Evolutionary conservation across 768 basidiomycete genomes (phyloP).

Genomic region (Lepiota brunneoincarnata): DNA sequence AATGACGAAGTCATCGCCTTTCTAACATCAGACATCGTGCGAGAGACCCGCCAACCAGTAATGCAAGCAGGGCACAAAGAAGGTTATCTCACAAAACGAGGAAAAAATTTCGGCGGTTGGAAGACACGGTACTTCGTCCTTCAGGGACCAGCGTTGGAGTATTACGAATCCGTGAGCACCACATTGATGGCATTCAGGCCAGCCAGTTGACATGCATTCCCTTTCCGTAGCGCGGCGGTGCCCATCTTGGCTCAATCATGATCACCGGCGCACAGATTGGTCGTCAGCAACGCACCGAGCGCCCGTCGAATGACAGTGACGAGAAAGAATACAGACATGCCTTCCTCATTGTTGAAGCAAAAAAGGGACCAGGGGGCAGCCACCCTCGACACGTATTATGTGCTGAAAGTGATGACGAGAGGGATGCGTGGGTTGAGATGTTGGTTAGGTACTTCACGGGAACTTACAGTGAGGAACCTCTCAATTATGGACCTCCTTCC

Average conservation of each 20-base stretch:
- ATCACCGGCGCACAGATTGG: slow-evolving; percentile 96
- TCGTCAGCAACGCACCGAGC: slow-evolving; percentile 75
- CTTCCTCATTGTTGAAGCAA: slow-evolving; percentile 92
- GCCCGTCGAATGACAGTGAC: slow-evolving; percentile 57
- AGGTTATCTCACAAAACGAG: slow-evolving; percentile 93
- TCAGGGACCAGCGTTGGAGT: slow-evolving; percentile 86
- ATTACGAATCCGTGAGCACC: slow-evolving; percentile 86
- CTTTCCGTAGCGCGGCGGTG: slow-evolving; percentile 69
- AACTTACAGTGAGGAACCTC: slow-evolving; percentile 70
- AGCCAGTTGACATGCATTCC: slow-evolving; percentile 19
- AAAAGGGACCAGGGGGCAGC: slow-evolving; percentile 65
- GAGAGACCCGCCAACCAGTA: slow-evolving; percentile 71
- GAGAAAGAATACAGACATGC: slow-evolving; percentile 97
- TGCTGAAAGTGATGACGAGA: slow-evolving; percentile 91
- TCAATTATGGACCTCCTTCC: slow-evolving; percentile 25
- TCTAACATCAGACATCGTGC: slow-evolving; percentile 86
- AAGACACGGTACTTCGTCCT: slow-evolving; percentile 95
- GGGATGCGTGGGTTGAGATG: slow-evolving; percentile 93
- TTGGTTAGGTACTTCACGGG: slow-evolving; percentile 88
- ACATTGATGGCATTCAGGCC: slow-evolving; percentile 15
- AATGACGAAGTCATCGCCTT: slow-evolving; percentile 91
- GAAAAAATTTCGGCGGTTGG: slow-evolving; percentile 98
- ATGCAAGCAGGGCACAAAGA: slow-evolving; percentile 86
- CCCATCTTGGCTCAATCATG: slow-evolving; percentile 85
- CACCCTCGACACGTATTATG: slow-evolving; percentile 89